phyloP scores from a whole-genome alignment of 1,139 yeast species.

The Lodderomyces elongisporus region DNA sequence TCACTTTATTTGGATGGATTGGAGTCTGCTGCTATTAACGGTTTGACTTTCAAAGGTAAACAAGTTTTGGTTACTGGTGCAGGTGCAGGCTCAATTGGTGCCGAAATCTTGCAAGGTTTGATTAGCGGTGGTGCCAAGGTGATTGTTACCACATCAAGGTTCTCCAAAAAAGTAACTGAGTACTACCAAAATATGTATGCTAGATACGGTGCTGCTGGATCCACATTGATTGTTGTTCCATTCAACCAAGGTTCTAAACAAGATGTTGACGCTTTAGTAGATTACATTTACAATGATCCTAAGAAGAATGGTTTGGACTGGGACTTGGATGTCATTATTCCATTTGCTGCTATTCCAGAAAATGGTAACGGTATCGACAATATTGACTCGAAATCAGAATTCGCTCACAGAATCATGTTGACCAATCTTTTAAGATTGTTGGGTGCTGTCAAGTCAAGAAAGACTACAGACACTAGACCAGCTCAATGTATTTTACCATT shows the following conservation, averaged over 20 bases:
- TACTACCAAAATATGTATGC: conserved; percentile 92
- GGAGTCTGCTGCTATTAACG: conserved; percentile 89
- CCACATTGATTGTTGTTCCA: conserved; percentile 91
- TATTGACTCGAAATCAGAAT: conserved; percentile 91
- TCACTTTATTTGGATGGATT: conserved; percentile 80
- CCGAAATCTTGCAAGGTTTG: conserved; percentile 91
- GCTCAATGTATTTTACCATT: conserved; percentile 95
- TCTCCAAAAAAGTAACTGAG: conserved; percentile 91
- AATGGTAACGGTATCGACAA: conserved; percentile 92
- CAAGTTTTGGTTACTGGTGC: conserved; percentile 95
- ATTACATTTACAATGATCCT: conserved; percentile 75
- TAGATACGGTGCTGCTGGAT: conserved; percentile 86
- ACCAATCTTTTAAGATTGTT: conserved; percentile 89
- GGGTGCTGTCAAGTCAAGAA: conserved; percentile 84
- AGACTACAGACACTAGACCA: conserved; percentile 90
- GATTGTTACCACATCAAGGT: conserved; percentile 91
- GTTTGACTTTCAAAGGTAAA: conserved; percentile 84
- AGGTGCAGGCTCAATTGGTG: conserved; percentile 98
- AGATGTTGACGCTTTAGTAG: conserved; percentile 82
- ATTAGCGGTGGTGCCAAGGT: conserved; percentile 98
- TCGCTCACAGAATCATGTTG: conserved; percentile 97
- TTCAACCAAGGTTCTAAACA: conserved; percentile 96
- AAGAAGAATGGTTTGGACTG: conserved; percentile 93
- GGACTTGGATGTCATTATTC: conserved; percentile 95
- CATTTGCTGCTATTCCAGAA: conserved; percentile 98